These are phyloP conservation scores for Fusarium sp. DNA, from an alignment of 2,329 filamentous ascomycete species.

Conservation along the genomic window DNA sequence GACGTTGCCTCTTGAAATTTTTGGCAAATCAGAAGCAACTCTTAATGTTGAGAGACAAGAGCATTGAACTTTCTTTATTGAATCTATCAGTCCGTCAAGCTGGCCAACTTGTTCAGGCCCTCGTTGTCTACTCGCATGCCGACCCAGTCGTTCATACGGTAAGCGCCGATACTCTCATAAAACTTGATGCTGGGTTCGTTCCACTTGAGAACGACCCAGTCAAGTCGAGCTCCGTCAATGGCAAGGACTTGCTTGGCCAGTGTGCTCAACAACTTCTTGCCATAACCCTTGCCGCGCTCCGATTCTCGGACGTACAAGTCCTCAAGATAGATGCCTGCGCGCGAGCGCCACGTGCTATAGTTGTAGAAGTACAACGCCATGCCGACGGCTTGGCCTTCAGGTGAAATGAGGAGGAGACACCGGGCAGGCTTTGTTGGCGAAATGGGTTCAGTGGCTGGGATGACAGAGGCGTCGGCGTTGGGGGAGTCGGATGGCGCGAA, in stretches of 20 bases:
- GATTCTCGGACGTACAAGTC: slow-evolving; percentile 84
- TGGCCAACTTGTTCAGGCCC: slow-evolving; percentile 70
- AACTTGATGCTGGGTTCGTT: slow-evolving; percentile 92
- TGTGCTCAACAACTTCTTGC: slow-evolving; percentile 77
- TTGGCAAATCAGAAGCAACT: background rate
- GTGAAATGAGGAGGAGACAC: slow-evolving; percentile 74
- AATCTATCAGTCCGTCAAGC: slow-evolving; percentile 50
- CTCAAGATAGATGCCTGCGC: slow-evolving; percentile 90
- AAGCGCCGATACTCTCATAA: slow-evolving; percentile 79
- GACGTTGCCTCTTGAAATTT: slow-evolving; percentile 3
- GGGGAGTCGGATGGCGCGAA: slow-evolving; percentile 71
- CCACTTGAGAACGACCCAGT: slow-evolving; percentile 95
- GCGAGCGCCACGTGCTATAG: slow-evolving; percentile 93
- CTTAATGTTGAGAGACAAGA: background rate
- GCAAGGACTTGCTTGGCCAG: slow-evolving; percentile 83
- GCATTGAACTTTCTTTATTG: slow-evolving; percentile 5
- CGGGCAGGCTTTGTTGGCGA: slow-evolving; percentile 74
- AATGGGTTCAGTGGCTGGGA: slow-evolving; percentile 65
- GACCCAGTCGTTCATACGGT: slow-evolving; percentile 77
- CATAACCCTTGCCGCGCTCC: slow-evolving; percentile 82
- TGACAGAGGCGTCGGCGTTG: slow-evolving; percentile 52
- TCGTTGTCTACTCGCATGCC: slow-evolving; percentile 80
- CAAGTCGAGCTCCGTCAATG: slow-evolving; percentile 79
- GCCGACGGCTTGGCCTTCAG: slow-evolving; percentile 66
- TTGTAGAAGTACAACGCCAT: slow-evolving; percentile 96